These are phyloP conservation scores for Cladophialophora immunda DNA, from an alignment of 2,329 filamentous ascomycete species.

Conservation along the genomic window DNA sequence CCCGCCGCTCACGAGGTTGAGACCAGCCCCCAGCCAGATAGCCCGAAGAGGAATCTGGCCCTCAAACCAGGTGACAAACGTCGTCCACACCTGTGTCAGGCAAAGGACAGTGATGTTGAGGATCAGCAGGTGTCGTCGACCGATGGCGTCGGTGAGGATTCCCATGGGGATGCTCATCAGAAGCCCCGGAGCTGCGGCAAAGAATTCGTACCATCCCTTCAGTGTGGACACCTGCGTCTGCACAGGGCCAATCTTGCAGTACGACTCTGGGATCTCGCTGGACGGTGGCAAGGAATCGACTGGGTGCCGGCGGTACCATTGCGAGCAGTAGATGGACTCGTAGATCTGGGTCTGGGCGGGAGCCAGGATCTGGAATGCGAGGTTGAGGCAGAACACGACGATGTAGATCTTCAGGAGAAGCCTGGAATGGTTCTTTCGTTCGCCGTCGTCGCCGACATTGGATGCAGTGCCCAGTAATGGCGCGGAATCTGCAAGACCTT, in stretches of 20 bases:
- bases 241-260: constrained; percentile 60
- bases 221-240: constrained; percentile 60
- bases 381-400: constrained; percentile 54
- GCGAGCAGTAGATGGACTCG: constrained; percentile 59
- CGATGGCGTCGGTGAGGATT: constrained; percentile 57
- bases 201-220: constrained; percentile 60
- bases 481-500: neutral
- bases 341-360: constrained; percentile 58
- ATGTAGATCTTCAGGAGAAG: constrained; percentile 45
- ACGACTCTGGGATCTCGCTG: constrained; percentile 56
- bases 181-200: constrained; percentile 54
- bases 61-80: constrained; percentile 49
- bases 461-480: neutral
- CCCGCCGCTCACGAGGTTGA: constrained; percentile 58
- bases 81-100: constrained; percentile 34
- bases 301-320: constrained; percentile 54
- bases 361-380: constrained; percentile 55
- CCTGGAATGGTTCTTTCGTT: neutral
- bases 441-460: neutral
- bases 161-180: constrained; percentile 60
- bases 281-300: constrained; percentile 52
- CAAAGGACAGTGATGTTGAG: constrained; percentile 47
- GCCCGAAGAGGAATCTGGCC: constrained; percentile 55
- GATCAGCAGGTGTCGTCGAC: constrained; percentile 56
- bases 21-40: constrained; percentile 58